phyloP scores from a whole-genome alignment of 2,329 filamentous ascomycete genomes.

The Orbilia oligospora region DNA sequence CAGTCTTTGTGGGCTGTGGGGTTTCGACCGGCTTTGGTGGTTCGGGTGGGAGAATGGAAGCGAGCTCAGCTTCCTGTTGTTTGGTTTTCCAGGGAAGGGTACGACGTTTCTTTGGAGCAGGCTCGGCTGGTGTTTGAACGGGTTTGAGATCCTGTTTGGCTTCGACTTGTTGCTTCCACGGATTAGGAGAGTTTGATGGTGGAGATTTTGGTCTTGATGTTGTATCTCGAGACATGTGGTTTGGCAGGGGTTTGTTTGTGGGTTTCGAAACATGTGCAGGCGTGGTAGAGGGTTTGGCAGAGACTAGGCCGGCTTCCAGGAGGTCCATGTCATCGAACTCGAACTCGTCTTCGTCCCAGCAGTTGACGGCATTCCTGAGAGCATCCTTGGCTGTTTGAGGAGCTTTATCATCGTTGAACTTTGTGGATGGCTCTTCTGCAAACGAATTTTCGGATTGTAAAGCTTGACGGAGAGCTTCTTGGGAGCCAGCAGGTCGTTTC shows the following conservation, averaged over 20 bases:
- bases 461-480: conserved; percentile 51
- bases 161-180: conserved; percentile 50
- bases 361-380: conserved; percentile 53
- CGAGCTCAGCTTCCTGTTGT: conserved; percentile 48
- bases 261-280: not conserved
- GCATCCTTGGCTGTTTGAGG: conserved; percentile 52
- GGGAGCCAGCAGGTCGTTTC: conserved; percentile 45
- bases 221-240: not conserved
- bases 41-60: conserved; percentile 37
- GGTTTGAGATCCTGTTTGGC: conserved; percentile 10
- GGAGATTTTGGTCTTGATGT: conserved; percentile 1
- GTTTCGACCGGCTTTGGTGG: conserved; percentile 32
- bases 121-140: conserved; percentile 27
- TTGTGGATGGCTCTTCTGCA: conserved; percentile 33
- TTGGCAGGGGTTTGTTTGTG: not conserved
- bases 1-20: conserved; percentile 64
- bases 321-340: conserved; percentile 59
- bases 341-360: conserved; percentile 59
- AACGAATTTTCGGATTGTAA: conserved; percentile 50
- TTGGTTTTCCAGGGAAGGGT: conserved; percentile 49
- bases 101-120: conserved; percentile 41
- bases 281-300: conserved; percentile 9
- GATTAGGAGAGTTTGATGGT: conserved; percentile 28
- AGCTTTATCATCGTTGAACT: conserved; percentile 38
- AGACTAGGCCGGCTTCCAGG: conserved; percentile 41